Evolutionary conservation across 129 eudicot genomes (phyloP).

Genomic region (Pittosporum tobira): DNA sequence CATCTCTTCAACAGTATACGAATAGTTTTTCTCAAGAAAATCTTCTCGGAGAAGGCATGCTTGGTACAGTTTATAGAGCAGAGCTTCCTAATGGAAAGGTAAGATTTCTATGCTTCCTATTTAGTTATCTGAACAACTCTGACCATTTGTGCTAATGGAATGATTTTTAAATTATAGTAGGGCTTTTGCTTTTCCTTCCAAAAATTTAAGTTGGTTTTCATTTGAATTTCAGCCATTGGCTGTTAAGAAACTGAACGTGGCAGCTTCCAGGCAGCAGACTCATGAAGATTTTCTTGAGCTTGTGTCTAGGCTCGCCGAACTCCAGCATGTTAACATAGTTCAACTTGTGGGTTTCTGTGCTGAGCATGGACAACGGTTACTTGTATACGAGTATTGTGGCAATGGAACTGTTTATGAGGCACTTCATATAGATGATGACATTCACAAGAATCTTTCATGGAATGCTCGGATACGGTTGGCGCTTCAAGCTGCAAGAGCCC

Average conservation of each 20-base stretch:
- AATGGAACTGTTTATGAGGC: conserved; percentile 88
- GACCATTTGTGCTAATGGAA: background rate
- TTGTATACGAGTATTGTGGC: conserved; percentile 62
- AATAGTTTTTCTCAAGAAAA: conserved; percentile 65
- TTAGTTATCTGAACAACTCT: no score
- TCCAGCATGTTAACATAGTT: conserved; percentile 64
- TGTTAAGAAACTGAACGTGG: conserved; percentile 72
- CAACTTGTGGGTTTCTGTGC: conserved; percentile 77
- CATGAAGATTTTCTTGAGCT: conserved; percentile 61
- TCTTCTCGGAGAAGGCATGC: conserved; percentile 53
- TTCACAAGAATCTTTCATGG: conserved; percentile 76
- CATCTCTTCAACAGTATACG: conserved; percentile 57
- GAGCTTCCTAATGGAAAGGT: conserved; percentile 74
- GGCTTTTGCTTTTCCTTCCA: no score
- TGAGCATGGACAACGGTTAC: conserved; percentile 68
- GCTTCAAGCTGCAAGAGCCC: conserved; percentile 83
- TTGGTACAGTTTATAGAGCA: conserved; percentile 54
- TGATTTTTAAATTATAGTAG: no score
- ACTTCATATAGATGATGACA: conserved; percentile 59
- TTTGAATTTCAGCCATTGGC: conserved; percentile 49
- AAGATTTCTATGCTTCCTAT: conserved; percentile 6
- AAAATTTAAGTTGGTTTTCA: background rate
- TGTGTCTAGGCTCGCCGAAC: conserved; percentile 48
- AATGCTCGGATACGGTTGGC: conserved; percentile 65
- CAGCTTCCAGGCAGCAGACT: conserved; percentile 41